Evolutionary conservation across 2,329 filamentous ascomycete species (phyloP).

Genomic region (Fusarium duplospermum): DNA sequence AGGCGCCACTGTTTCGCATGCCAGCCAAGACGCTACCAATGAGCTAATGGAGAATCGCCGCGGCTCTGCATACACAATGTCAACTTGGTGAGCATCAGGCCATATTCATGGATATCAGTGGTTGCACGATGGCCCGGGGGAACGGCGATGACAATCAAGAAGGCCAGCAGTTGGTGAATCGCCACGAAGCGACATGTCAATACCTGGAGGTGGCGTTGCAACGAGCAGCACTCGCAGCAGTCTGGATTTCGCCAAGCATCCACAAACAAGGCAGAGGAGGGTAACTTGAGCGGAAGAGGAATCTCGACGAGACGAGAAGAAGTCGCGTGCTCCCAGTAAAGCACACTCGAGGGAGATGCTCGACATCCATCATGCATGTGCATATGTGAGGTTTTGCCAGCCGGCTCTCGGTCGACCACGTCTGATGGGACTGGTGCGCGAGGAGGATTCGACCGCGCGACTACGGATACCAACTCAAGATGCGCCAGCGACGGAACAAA

Average conservation of each 20-base stretch:
- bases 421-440: conserved; percentile 2
- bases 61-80: conserved; percentile 8
- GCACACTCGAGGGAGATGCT: conserved; percentile 8
- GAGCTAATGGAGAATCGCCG: conserved; percentile 16
- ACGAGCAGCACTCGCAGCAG: conserved; percentile 14
- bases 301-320: not conserved
- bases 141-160: conserved; percentile 11
- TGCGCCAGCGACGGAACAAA: not conserved
- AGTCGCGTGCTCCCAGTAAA: conserved; percentile 10
- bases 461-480: not conserved
- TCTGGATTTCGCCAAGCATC: conserved; percentile 19
- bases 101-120: conserved; percentile 21
- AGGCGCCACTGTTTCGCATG: conserved; percentile 18
- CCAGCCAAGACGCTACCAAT: conserved; percentile 28
- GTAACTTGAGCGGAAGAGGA: conserved; percentile 4
- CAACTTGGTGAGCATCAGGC: conserved; percentile 34
- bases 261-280: conserved; percentile 5
- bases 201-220: not conserved
- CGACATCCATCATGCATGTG: conserved; percentile 29
- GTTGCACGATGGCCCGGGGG: not conserved
- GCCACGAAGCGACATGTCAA: conserved; percentile 5
- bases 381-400: conserved; percentile 8
- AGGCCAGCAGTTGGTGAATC: conserved; percentile 6
- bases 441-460: not conserved
- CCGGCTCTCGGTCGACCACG: conserved; percentile 4